Percentiles rank a stretch among this genome's conserved stretches.
phyloP scores from a whole-genome alignment of 495 filamentous ascomycete species.

The Penicillium pulvis region DNA sequence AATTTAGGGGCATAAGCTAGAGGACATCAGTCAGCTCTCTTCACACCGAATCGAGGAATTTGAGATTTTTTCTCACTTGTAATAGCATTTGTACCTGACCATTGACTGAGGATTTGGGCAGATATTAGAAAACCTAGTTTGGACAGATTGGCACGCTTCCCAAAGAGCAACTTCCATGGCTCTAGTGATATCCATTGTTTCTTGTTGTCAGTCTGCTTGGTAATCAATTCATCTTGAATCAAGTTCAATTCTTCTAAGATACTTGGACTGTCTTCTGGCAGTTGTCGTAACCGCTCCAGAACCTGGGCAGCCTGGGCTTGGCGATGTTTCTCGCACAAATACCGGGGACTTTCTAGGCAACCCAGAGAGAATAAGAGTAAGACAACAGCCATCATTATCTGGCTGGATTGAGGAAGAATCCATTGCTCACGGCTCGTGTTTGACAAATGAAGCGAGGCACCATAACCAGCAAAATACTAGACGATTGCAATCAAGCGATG shows the following conservation, averaged over 20 bases:
- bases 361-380: not conserved
- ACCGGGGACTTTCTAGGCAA: not conserved
- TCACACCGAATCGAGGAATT: too few species aligned
- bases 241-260: not conserved
- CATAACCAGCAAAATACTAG: constrained; percentile 3
- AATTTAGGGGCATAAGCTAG: constrained; percentile 15
- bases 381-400: not conserved
- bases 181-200: not conserved
- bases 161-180: constrained; percentile 59
- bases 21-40: too few species aligned
- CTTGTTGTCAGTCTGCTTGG: not conserved
- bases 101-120: constrained; percentile 56
- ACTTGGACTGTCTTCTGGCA: not conserved
- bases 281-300: not conserved
- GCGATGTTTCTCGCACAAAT: not conserved
- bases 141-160: constrained; percentile 61
- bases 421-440: not conserved
- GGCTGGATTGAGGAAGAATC: constrained; percentile 1
- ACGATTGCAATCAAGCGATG: not conserved
- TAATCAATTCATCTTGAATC: not conserved
- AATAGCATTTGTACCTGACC: constrained; percentile 60
- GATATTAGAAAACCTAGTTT: constrained; percentile 51
- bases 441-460: constrained; percentile 1
- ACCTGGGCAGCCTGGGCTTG: not conserved
- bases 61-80: constrained; percentile 25